Percentiles rank a stretch among this genome's conserved stretches.
Conservation (phyloP, 495 filamentous ascomycete genomes). For the Aspergillus taichungensis region DNA sequence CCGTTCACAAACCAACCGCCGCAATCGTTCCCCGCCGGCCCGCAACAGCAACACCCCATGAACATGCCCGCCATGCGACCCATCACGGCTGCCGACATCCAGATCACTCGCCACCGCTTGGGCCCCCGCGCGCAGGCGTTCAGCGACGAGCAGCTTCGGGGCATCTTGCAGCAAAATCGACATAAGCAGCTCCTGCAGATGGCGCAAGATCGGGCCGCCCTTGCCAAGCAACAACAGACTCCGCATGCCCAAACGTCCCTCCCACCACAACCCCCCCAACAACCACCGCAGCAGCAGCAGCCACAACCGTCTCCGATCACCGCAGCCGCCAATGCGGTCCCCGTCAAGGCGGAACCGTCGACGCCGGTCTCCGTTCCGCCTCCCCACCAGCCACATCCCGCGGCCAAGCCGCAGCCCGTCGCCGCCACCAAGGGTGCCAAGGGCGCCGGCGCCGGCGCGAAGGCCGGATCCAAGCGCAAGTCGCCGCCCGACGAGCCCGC, state of each 20-base stretch:
- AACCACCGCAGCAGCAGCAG: conserved; percentile 13
- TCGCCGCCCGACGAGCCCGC: conserved; percentile 52
- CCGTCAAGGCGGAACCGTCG: no score
- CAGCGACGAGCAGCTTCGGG: conserved; percentile 48
- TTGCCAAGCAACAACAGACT: conserved; percentile 13
- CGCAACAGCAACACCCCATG: conserved; percentile 14
- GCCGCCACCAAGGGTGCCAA: conserved; percentile 19
- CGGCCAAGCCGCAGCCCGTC: conserved; percentile 16
- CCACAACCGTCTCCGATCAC: no score
- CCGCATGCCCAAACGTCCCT: conserved; percentile 25
- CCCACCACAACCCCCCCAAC: conserved; percentile 26
- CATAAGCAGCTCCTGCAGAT: conserved; percentile 27
- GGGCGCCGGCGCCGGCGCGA: conserved; percentile 13
- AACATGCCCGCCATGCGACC: conserved; percentile 27
- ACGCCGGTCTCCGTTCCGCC: background rate
- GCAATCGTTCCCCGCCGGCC: conserved; percentile 24
- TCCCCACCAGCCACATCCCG: conserved; percentile 9
- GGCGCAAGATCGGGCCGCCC: conserved; percentile 21
- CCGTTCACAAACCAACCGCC: conserved; percentile 24
- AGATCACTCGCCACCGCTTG: conserved; percentile 30
- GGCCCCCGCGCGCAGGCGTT: conserved; percentile 30
- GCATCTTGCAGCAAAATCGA: conserved; percentile 27
- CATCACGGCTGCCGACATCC: conserved; percentile 38
- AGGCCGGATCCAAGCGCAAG: conserved; percentile 46
- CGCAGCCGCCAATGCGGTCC: no score